Percentiles rank a stretch among this genome's conserved stretches.
phyloP scores from a whole-genome alignment of 352 stramenopile species.

The Phytophthora sp. region DNA sequence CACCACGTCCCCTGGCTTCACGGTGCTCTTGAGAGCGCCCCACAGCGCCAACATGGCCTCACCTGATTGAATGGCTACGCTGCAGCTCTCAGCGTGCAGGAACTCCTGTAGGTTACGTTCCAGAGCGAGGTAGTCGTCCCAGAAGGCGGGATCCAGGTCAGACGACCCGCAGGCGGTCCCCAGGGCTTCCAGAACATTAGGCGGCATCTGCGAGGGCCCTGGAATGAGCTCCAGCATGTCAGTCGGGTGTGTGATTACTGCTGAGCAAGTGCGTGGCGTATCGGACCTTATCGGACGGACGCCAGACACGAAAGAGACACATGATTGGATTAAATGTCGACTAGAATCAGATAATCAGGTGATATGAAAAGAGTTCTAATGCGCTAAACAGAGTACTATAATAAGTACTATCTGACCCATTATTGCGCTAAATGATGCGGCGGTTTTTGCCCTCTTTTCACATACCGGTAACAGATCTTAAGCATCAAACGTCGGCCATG shows the following conservation, averaged over 20 bases:
- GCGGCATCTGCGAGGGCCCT: slow-evolving; percentile 47
- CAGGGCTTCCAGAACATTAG: slow-evolving; percentile 45
- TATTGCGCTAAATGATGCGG: not conserved
- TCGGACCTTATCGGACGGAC: no score
- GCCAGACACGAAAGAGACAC: not conserved
- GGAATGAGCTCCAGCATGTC: slow-evolving; percentile 46
- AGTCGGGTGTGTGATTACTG: slow-evolving; percentile 13
- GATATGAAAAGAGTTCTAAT: no score
- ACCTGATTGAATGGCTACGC: slow-evolving; percentile 58
- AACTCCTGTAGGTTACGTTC: slow-evolving; percentile 43
- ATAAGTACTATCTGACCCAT: no score
- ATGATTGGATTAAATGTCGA: slow-evolving; percentile 18
- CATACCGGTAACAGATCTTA: slow-evolving; percentile 18
- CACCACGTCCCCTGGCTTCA: slow-evolving; percentile 48
- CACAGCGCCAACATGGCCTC: slow-evolving; percentile 65
- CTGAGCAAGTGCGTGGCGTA: slow-evolving; percentile 11
- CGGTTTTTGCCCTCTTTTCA: slow-evolving; percentile 15
- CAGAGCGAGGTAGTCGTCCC: slow-evolving; percentile 57
- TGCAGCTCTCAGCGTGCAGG: slow-evolving; percentile 40
- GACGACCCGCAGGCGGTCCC: slow-evolving; percentile 45
- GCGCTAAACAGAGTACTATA: no score
- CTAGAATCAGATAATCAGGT: slow-evolving; percentile 21
- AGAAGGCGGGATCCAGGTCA: slow-evolving; percentile 58
- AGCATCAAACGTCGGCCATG: slow-evolving; percentile 28
- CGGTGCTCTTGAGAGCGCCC: slow-evolving; percentile 57